Evolutionary conservation across 805 yeast species (phyloP), one percentile per base, ranked within the genome.

Genomic region (Zygoascus flipseniorum): DNA sequence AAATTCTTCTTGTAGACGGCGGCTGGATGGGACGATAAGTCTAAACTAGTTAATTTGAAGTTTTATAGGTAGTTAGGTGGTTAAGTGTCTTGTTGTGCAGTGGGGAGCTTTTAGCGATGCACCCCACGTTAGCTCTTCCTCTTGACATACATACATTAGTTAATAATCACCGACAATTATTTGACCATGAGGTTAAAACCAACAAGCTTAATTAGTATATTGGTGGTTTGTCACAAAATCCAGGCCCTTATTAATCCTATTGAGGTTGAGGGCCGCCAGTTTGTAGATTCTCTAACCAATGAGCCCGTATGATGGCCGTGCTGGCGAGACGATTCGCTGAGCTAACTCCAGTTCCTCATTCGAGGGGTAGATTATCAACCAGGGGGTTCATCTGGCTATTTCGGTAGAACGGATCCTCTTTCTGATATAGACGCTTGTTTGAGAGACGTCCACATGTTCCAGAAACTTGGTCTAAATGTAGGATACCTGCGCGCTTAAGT

Each of bases 331-430:
- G 11, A n/a, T 31, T 26, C 44, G 31, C 32, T 16, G 31, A 10
- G 43, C 35, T 41, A 20, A 52, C 47, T 52, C 13, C 50, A 82
- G 81, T 90, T 92, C 64, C 83, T 76, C 61, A 76, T 90, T 39
- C 83, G 80, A 67, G 98, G 98, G 18, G 86, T 92, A 1, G 98
- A 92, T 67, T 90, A 90, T 65, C 97, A 92, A 64, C 97, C 97
- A 0, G 97, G 97, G 9, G 98, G 97, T 0, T 83, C 96, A 0
- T 83, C 96, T 0, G 90, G 83, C 1, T 66, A 64, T 51, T 0
- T 82, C 82, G 23, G 72, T 56, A 46, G 58, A 55, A 47, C 65
- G 49, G 98, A 92, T 65, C 96, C 97, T 0, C 73, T 92, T 44
- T 84, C 96, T 1, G 84, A 88, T 62, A 76, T 82, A 2, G 70